Base-by-base conservation (phyloP, 2,329 filamentous ascomycete genomes). In the Cercospora sesami region DNA sequence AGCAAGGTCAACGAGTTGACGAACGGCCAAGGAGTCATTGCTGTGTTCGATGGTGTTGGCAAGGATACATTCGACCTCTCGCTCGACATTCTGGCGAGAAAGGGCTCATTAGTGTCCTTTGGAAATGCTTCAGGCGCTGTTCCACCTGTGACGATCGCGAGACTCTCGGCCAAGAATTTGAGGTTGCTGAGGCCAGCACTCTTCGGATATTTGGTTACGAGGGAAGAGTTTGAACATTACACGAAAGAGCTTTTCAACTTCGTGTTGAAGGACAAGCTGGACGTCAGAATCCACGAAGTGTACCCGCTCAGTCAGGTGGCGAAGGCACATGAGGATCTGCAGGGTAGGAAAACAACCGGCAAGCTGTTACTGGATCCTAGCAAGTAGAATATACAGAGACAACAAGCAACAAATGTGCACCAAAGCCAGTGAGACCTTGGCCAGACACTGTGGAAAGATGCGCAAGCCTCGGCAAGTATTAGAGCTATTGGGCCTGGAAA, bases 21-120 rank as follows among this genome's bases (percentile, higher is more conserved):
- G 0, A 86, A 83, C 1, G 90, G 90, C 0, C 81, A 88, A 68
- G 94, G 94, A 7, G 89, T 90, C 2, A 86, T 88, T 71, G 92
- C 90, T 9, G 90, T 96, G 30, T 96, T 93, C 77, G 93, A 97
- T 77, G 91, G 91, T 5, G 92, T 97, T 2, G 94, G 93, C 12
- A 92, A 92, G 81, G 85, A 86, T 60, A 97, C 94, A 0, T 96
- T 95, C 81, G 92, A 97, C 73, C 84, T 87, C 21, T 90, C 90
- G 75, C 78, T 97, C 71, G 87, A 93, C 71, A 86, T 88, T 73
- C 84, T 94, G 64, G 91, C 89, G 73, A 80, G 89, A 71, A 96
- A 96, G 82, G 94, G 93, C 5, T 90, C 85, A 1, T 80, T 96
- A 74, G 85, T 93, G 28, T 90, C 87, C 60, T 96, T 94, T 80